A percentile compares a stretch with the other conserved stretches of the same genome.
phyloP scores from a whole-genome alignment of 2,329 filamentous ascomycete genomes.

The Cercospora berteroae region DNA sequence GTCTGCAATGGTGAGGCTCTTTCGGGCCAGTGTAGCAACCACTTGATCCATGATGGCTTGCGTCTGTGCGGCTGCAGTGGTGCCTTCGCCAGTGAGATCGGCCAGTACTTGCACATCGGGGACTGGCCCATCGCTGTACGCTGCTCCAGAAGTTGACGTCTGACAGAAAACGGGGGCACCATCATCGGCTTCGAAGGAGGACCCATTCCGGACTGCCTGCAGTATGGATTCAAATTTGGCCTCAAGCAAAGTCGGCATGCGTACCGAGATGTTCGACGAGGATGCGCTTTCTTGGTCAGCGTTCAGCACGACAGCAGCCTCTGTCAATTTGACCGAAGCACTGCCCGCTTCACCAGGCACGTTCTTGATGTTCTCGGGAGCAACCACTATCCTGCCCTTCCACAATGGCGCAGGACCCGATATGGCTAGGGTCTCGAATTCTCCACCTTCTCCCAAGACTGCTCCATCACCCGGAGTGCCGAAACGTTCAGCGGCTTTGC shows the following conservation, averaged over 20 bases:
- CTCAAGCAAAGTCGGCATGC: slow-evolving; percentile 67
- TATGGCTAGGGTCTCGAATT: slow-evolving; percentile 90
- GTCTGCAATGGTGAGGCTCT: slow-evolving; percentile 29
- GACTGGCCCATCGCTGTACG: background rate
- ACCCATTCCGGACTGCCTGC: slow-evolving; percentile 10
- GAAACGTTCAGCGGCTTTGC: slow-evolving; percentile 63
- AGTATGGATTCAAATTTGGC: slow-evolving; percentile 53
- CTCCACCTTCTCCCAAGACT: slow-evolving; percentile 86
- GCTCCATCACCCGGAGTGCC: slow-evolving; percentile 64
- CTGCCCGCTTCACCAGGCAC: slow-evolving; percentile 72
- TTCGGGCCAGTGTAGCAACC: background rate
- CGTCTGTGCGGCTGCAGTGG: slow-evolving; percentile 43
- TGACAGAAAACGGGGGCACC: background rate
- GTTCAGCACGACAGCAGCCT: slow-evolving; percentile 49
- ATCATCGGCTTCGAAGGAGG: background rate
- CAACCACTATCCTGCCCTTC: slow-evolving; percentile 66
- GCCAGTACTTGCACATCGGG: slow-evolving; percentile 12
- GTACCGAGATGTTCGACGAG: slow-evolving; percentile 19
- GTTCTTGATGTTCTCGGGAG: slow-evolving; percentile 52
- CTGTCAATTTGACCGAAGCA: slow-evolving; percentile 64
- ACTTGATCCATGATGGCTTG: slow-evolving; percentile 42
- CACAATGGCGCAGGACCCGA: slow-evolving; percentile 74
- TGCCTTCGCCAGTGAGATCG: slow-evolving; percentile 38
- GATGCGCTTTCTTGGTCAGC: background rate
- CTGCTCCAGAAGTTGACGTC: background rate